Percentiles rank a stretch among this genome's conserved stretches.
These are phyloP conservation scores for Eustoma russellianum DNA, from an alignment of 257 asterid genomes.

Conservation along the genomic window DNA sequence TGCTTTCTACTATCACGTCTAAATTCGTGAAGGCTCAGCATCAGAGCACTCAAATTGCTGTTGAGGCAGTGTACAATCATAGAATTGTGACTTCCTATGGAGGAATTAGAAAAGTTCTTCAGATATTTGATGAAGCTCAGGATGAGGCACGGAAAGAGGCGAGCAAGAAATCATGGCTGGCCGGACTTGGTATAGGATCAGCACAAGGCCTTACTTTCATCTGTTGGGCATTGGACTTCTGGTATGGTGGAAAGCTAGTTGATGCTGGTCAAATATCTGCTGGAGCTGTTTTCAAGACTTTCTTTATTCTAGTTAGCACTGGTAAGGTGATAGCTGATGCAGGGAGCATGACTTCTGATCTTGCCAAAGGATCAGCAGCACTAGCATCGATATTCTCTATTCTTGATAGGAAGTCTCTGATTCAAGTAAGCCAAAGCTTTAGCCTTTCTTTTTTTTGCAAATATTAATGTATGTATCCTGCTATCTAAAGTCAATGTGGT, in stretches of 20 bases:
- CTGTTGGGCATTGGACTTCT: conserved; percentile 82
- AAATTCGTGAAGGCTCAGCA: conserved; percentile 67
- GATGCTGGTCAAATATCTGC: conserved; percentile 59
- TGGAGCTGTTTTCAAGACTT: conserved; percentile 69
- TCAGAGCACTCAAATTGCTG: conserved; percentile 68
- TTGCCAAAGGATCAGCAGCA: conserved; percentile 78
- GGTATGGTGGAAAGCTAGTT: conserved; percentile 77
- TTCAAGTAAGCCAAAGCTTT: conserved; percentile 34
- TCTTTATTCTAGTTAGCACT: conserved; percentile 68
- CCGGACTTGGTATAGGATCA: conserved; percentile 81
- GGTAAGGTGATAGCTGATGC: conserved; percentile 89
- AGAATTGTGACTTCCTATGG: conserved; percentile 66
- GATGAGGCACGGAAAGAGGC: conserved; percentile 79
- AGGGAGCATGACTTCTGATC: conserved; percentile 93
- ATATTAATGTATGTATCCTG: neutral
- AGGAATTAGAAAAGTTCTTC: conserved; percentile 46
- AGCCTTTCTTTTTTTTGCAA: neutral
- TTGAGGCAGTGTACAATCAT: conserved; percentile 71
- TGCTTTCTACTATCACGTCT: conserved; percentile 50
- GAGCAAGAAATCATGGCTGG: conserved; percentile 61
- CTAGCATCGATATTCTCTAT: conserved; percentile 58
- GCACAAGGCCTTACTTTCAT: conserved; percentile 85
- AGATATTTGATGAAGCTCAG: conserved; percentile 61
- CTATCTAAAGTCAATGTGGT: neutral
- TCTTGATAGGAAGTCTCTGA: conserved; percentile 56